Evolutionary conservation across 139 green algal species (phyloP).

Genomic region (Medakamo hakoo): DNA sequence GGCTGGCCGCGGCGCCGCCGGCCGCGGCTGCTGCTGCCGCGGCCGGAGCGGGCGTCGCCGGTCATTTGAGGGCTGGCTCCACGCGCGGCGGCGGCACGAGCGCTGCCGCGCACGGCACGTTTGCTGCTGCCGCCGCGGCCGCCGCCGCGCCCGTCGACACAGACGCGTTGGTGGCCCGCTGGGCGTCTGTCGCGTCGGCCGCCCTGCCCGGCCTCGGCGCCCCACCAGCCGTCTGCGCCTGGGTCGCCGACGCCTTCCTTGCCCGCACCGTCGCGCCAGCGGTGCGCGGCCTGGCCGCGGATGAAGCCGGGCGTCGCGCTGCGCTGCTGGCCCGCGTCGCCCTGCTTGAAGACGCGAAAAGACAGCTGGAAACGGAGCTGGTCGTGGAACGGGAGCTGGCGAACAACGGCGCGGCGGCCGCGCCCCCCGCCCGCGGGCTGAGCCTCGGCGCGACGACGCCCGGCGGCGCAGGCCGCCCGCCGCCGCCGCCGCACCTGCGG

Average conservation of each 20-base stretch:
- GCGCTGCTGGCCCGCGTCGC: neutral
- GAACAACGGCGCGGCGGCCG: neutral
- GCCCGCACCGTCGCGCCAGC: too few species aligned
- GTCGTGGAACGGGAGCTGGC: slow-evolving; percentile 27
- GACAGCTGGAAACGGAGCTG: slow-evolving; percentile 39
- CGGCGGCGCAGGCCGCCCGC: neutral
- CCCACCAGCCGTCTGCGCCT: too few species aligned
- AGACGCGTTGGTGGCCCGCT: too few species aligned
- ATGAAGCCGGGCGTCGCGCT: slow-evolving; percentile 1
- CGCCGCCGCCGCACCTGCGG: neutral
- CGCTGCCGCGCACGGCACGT: neutral
- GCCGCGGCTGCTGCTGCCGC: too few species aligned
- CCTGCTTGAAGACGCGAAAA: slow-evolving; percentile 34
- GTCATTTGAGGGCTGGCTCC: neutral
- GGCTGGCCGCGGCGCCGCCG: neutral
- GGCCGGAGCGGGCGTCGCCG: too few species aligned
- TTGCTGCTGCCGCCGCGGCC: too few species aligned
- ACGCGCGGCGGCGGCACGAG: neutral
- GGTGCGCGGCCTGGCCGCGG: too few species aligned
- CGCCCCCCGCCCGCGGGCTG: slow-evolving; percentile 3
- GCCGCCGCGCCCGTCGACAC: neutral
- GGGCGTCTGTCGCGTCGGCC: too few species aligned
- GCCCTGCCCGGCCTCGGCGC: too few species aligned
- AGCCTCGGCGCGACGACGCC: too few species aligned
- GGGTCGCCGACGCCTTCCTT: too few species aligned